Base-by-base conservation (phyloP, 2,329 filamentous ascomycete species). In the Myriosclerotinia curreyana region DNA sequence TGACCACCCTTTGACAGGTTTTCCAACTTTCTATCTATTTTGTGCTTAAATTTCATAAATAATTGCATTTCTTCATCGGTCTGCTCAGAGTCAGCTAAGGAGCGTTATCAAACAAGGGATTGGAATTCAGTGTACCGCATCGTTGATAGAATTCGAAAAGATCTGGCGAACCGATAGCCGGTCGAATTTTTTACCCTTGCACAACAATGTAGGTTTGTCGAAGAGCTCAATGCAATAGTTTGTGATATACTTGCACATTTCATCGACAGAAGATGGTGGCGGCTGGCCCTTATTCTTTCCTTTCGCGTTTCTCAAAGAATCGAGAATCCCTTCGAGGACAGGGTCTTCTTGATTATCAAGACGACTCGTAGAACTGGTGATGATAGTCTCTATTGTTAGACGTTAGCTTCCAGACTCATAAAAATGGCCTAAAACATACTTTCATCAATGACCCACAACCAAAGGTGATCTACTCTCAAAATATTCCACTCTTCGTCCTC, bases 401-500 rank as follows among this genome's bases (percentile, higher is more conserved):
- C n/a, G 17, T 40, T 42, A 40, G 34, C 0, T 42, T 20, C 17
- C 25, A 44, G 22, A 17, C 15, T 11, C 15, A 22, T 17, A 42
- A 31, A 9, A 22, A 56, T 44, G 25, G 8, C 25, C 9, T 25
- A 25, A 15, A 25, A 40, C 53, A 20, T 56, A 56, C 53, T 44
- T 22, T 56, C 53, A 42, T 56, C 53, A 25, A 56, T 14, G 7
- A 56, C 53, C 53, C 53, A 56, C 25, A 56, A 31, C 53, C 53
- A 56, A 17, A 56, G 34, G 11, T 58, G 22, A 28, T 64, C 14
- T 40, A 62, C 56, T 34, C 44, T 9, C 54, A 62, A 5, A 65
- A 60, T 53, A 20, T 53, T 31, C 31, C 31, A 53, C 5, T 36
- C 9, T 9, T 34, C 2, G 20, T 8, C n/a, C 8, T 38, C 31